Percentiles rank a stretch among this genome's conserved stretches.
Evolutionary conservation across 164 flowering plant genomes (phyloP).

Genomic region (Piper betle): DNA sequence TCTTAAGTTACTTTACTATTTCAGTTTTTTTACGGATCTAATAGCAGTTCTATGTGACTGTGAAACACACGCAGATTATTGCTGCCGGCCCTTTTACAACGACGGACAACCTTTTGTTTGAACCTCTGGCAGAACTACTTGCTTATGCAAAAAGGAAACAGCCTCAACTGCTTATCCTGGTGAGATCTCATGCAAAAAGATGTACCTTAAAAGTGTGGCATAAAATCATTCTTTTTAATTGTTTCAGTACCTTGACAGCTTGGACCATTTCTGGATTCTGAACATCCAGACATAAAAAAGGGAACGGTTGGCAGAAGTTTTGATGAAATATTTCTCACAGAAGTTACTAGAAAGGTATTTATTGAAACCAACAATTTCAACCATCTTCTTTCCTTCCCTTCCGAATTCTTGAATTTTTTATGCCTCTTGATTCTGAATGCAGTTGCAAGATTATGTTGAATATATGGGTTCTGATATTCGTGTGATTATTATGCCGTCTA

Average conservation of each 20-base stretch:
- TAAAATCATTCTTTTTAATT: background rate
- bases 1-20: background rate
- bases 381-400: background rate
- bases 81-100: conserved; percentile 96
- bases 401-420: background rate
- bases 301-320: conserved; percentile 50
- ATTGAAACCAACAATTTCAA: background rate
- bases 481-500: conserved; percentile 79
- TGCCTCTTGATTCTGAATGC: conserved; percentile 7
- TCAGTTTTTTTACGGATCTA: background rate
- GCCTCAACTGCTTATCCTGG: conserved; percentile 85
- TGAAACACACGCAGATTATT: conserved; percentile 46
- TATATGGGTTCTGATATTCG: conserved; percentile 69
- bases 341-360: conserved; percentile 66
- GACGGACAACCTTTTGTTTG: conserved; percentile 77
- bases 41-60: conserved; percentile 1
- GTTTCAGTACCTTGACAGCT: conserved; percentile 38
- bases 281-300: conserved; percentile 79
- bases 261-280: conserved; percentile 96
- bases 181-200: conserved; percentile 13
- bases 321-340: conserved; percentile 62
- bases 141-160: conserved; percentile 75
- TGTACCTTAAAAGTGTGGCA: background rate
- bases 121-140: conserved; percentile 76
- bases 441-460: conserved; percentile 84